Conservation (phyloP, 2,329 filamentous ascomycete genomes). For the Seiridium cupressi region DNA sequence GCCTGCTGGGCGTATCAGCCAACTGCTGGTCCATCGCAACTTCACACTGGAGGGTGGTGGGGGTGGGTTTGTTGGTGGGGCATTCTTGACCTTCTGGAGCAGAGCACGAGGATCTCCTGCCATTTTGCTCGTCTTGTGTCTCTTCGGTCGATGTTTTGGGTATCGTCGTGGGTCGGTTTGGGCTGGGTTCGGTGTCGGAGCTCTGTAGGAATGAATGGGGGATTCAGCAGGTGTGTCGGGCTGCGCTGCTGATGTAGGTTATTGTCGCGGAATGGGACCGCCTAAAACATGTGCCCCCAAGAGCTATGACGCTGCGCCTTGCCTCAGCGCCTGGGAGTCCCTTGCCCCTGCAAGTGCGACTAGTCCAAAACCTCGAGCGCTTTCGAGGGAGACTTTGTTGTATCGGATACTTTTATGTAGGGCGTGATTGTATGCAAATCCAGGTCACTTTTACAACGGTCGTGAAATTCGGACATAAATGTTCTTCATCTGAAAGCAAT, state of each 20-base stretch:
- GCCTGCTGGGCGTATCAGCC: conserved; percentile 56
- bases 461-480: not conserved
- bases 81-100: conserved; percentile 66
- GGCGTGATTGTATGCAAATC: fast-evolving
- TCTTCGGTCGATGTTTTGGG: conserved; percentile 1
- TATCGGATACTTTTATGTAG: not conserved
- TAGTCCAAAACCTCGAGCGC: not conserved
- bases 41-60: conserved; percentile 13
- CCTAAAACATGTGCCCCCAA: conserved; percentile 8
- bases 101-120: conserved; percentile 75
- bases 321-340: not conserved
- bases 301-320: conserved; percentile 11
- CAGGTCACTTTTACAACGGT: not conserved
- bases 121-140: conserved; percentile 44
- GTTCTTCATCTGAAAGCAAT: not conserved
- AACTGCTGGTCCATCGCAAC: conserved; percentile 7
- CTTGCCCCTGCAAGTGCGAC: not conserved
- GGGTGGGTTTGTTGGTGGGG: conserved; percentile 17
- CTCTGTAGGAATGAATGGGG: not conserved
- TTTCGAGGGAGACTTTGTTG: too few species aligned
- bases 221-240: not conserved
- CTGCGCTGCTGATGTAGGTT: not conserved
- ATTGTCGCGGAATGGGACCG: not conserved
- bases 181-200: not conserved
- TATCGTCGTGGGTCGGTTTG: not conserved